Percentiles rank a stretch among this genome's conserved stretches.
These are phyloP conservation scores for Pelargonium australe DNA, from an alignment of 441 rosid genomes.

Conservation along the genomic window DNA sequence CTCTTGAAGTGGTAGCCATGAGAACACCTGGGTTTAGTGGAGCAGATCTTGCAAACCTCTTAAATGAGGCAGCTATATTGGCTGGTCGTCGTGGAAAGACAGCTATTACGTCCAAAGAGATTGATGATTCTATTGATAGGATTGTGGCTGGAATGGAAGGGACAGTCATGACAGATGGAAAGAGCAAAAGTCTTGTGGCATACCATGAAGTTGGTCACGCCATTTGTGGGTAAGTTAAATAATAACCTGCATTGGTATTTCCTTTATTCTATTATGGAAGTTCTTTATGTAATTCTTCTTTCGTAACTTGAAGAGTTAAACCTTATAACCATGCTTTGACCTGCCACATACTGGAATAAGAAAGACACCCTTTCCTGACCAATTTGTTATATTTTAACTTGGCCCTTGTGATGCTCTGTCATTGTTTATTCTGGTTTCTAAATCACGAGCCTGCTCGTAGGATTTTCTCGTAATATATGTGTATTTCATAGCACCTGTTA, in stretches of 20 bases:
- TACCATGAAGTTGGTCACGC: constrained; percentile 97
- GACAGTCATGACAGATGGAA: constrained; percentile 94
- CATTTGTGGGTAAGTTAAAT: constrained; percentile 66
- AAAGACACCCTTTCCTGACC: too few species aligned
- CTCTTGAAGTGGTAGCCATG: constrained; percentile 89
- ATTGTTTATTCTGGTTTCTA: too few species aligned
- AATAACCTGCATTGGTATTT: constrained; percentile 4
- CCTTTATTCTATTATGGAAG: not conserved
- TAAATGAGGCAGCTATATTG: constrained; percentile 92
- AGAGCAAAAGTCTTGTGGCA: constrained; percentile 92
- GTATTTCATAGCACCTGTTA: too few species aligned
- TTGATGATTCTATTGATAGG: constrained; percentile 93
- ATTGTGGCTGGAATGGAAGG: constrained; percentile 99
- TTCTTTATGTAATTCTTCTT: too few species aligned
- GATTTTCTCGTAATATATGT: too few species aligned
- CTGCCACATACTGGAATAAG: too few species aligned
- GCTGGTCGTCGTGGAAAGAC: constrained; percentile 94
- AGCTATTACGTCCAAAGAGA: constrained; percentile 78
- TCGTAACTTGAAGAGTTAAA: not conserved
- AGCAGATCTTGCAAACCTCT: constrained; percentile 94
- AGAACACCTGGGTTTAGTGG: constrained; percentile 97
- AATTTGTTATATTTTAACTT: too few species aligned
- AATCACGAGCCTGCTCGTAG: too few species aligned
- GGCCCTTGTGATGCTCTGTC: too few species aligned
- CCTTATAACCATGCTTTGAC: not conserved